These are phyloP conservation scores for Colletotrichum sublineola DNA, from an alignment of 2,329 filamentous ascomycete species.

Conservation along the genomic window DNA sequence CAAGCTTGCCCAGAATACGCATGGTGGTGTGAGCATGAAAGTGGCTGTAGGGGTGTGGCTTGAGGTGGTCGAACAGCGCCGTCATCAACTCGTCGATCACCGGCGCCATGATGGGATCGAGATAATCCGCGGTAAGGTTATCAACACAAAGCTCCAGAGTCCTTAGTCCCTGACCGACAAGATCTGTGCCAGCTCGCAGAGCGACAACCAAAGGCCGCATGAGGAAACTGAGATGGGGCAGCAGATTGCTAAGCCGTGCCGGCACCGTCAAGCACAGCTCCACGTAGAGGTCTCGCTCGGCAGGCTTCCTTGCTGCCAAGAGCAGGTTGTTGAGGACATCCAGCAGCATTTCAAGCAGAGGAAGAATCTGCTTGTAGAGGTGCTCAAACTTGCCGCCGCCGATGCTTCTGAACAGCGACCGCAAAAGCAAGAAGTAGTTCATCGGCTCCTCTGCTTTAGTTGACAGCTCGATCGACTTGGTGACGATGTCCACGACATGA, in stretches of 20 bases:
- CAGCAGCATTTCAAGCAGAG: constrained; percentile 94
- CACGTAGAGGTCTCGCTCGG: constrained; percentile 95
- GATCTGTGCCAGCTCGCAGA: constrained; percentile 88
- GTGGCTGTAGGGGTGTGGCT: constrained; percentile 94
- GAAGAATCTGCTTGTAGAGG: constrained; percentile 97
- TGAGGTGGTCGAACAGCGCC: constrained; percentile 94
- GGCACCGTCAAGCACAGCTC: constrained; percentile 97
- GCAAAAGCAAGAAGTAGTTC: constrained; percentile 96
- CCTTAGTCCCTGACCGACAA: constrained; percentile 92
- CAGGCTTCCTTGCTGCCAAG: constrained; percentile 88
- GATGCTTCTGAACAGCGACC: constrained; percentile 95
- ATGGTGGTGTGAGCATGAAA: constrained; percentile 98
- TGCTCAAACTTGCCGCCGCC: constrained; percentile 98
- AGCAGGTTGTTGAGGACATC: constrained; percentile 97
- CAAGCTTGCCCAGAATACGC: constrained; percentile 95
- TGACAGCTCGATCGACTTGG: constrained; percentile 95
- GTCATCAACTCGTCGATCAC: constrained; percentile 99
- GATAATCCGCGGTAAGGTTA: constrained; percentile 96
- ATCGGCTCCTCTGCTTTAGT: constrained; percentile 97
- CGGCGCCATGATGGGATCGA: constrained; percentile 98
- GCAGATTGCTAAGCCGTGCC: constrained; percentile 90
- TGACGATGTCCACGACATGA: constrained; percentile 97
- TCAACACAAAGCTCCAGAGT: constrained; percentile 98
- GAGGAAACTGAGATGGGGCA: constrained; percentile 94
- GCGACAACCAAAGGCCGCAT: constrained; percentile 99